These are phyloP conservation scores for Vicia villosa DNA, from an alignment of 306 rosid genomes.

Conservation along the genomic window DNA sequence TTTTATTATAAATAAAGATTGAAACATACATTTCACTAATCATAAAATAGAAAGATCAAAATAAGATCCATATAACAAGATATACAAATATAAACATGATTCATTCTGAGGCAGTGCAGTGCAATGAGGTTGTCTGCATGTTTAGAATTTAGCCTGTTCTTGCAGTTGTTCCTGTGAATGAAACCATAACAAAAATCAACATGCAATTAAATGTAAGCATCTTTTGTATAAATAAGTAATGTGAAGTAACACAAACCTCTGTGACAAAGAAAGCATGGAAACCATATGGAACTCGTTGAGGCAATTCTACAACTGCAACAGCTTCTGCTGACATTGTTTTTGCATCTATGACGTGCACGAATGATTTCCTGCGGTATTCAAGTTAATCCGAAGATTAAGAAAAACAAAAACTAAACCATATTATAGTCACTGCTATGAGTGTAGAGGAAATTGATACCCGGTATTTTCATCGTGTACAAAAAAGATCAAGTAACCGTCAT, in stretches of 20 bases:
- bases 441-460: slow-evolving; percentile 52
- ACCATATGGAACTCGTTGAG: slow-evolving; percentile 87
- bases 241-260: slow-evolving; percentile 62
- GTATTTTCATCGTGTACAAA: slow-evolving; percentile 83
- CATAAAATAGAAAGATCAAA: too few species aligned
- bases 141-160: slow-evolving; percentile 61
- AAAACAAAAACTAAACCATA: too few species aligned
- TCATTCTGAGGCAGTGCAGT: slow-evolving; percentile 1
- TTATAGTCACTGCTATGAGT: not conserved
- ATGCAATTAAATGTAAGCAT: slow-evolving; percentile 3
- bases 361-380: slow-evolving; percentile 67
- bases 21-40: too few species aligned
- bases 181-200: slow-evolving; percentile 12
- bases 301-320: slow-evolving; percentile 86
- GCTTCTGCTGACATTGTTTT: slow-evolving; percentile 91
- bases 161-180: slow-evolving; percentile 68
- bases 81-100: too few species aligned
- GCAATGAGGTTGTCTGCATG: slow-evolving; percentile 1
- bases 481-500: slow-evolving; percentile 85
- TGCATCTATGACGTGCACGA: slow-evolving; percentile 74
- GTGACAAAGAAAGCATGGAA: slow-evolving; percentile 92
- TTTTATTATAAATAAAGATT: too few species aligned
- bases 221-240: slow-evolving; percentile 4
- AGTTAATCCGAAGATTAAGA: not conserved
- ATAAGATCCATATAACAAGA: too few species aligned